phyloP scores from a whole-genome alignment of 441 rosid genomes.

The Adansonia madagascariensis region DNA sequence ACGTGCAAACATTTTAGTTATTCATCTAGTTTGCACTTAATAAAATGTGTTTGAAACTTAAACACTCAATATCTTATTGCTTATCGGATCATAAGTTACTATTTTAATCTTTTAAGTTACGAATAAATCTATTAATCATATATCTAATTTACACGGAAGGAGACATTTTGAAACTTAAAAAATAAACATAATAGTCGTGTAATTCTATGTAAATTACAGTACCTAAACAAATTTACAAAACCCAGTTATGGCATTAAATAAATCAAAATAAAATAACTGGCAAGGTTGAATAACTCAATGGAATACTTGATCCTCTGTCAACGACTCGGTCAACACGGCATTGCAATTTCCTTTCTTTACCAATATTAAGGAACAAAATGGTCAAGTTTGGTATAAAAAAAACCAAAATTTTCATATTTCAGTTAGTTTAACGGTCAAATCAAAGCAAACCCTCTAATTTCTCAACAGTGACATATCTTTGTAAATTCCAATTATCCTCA shows the following conservation, averaged over 20 bases:
- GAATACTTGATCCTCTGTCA: not conserved
- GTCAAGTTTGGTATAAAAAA: conserved; percentile 2
- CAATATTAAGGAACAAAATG: not conserved
- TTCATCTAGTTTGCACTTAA: too few species aligned
- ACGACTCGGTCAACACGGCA: not conserved
- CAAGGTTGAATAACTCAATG: not conserved
- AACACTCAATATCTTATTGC: too few species aligned
- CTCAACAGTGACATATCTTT: not conserved
- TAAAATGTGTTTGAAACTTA: too few species aligned
- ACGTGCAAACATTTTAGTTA: too few species aligned
- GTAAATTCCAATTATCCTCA: conserved; percentile 9
- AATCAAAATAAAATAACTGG: not conserved
- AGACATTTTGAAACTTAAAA: too few species aligned
- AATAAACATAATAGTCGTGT: too few species aligned
- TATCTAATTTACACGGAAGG: too few species aligned
- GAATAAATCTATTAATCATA: too few species aligned
- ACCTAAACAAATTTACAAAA: not conserved
- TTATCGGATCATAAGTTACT: too few species aligned
- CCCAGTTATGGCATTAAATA: not conserved
- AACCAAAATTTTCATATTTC: not conserved
- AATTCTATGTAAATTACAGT: not conserved
- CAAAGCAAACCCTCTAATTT: not conserved
- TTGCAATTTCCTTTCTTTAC: not conserved
- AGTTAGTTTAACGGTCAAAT: conserved; percentile 35
- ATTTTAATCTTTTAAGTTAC: too few species aligned